Conservation (phyloP, 2,329 filamentous ascomycete species). For the Parafenestella ontariensis region DNA sequence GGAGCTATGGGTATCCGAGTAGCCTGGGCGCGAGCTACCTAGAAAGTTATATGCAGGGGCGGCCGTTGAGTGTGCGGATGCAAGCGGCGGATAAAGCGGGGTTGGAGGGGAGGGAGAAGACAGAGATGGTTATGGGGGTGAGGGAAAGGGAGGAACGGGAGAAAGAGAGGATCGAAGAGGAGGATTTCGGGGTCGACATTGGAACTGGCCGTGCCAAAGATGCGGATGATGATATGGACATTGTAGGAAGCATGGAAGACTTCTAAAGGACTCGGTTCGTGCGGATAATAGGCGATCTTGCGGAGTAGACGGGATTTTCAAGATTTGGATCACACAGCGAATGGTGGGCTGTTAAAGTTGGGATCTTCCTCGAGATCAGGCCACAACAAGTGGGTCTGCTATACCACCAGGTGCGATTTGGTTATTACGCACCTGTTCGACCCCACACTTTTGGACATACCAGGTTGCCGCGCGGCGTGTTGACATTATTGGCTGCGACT, state of each 20-base stretch:
- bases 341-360: not conserved
- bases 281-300: not conserved
- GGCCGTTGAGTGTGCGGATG: conserved; percentile 46
- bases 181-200: conserved; percentile 5
- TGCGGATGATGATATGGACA: conserved; percentile 29
- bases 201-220: not conserved
- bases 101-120: conserved; percentile 32
- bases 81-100: conserved; percentile 43
- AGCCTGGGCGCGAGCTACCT: conserved; percentile 47
- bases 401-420: not conserved
- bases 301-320: not conserved
- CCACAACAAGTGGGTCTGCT: not conserved
- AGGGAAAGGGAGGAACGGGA: conserved; percentile 3
- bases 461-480: not conserved
- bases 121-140: conserved; percentile 19
- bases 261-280: conserved; percentile 23
- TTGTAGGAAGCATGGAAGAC: conserved; percentile 46
- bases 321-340: not conserved
- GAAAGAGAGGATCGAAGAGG: conserved; percentile 7
- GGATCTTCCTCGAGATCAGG: not conserved
- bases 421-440: not conserved
- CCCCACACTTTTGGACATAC: not conserved
- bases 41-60: conserved; percentile 47
- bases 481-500: not conserved
- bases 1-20: conserved; percentile 44